Base-by-base conservation (phyloP, 768 basidiomycete genomes). In the Russula brevipes region DNA sequence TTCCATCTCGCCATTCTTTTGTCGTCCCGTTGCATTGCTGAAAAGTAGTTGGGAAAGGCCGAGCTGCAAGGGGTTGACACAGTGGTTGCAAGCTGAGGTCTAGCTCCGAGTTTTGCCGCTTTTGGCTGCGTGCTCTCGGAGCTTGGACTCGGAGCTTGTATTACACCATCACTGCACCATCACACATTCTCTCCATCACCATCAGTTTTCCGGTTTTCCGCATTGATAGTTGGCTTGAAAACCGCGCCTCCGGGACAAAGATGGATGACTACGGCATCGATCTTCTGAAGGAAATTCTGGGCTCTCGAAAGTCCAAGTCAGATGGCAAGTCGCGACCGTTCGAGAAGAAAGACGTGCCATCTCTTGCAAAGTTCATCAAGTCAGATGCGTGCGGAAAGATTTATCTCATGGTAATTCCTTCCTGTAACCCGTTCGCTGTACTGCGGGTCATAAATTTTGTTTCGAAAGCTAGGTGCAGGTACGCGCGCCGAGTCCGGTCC, bases 281-380 rank as follows among this genome's bases (percentile, higher is more conserved):
- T 45, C 51, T 66, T 19, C 50, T 58, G 16, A 9, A 33, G 30
- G 50, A 46, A 19, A 45, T 19, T 41, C 46, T 50, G 8, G 41
- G 41, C 24, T 24, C 24, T 24, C 24, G 24, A 24, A 19, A n/a
- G n/a, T 38, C 30, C 49, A 5, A 14, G 41, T 12, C 10, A 42
- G 4, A 45, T 33, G 10, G n/a, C 16, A 36, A 41, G 10, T 31
- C 54, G 31, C 58, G 19, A 33, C 58, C 41, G 24, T 64, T 66
- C 38, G 39, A 58, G 33, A 51, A 33, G 35, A 66, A 66, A 42
- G 63, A 69, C 49, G 47, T 70, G 0, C 44, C 60, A 30, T 66
- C 68, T 19, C 51, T 75, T 14, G 74, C 74, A 5, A 61, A 69
- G 41, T 75, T 71, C 61, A 71, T 75, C 30, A 60, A 71, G 46